These are phyloP conservation scores for Camelina laxa DNA, from an alignment of 345 rosid species.

Conservation along the genomic window DNA sequence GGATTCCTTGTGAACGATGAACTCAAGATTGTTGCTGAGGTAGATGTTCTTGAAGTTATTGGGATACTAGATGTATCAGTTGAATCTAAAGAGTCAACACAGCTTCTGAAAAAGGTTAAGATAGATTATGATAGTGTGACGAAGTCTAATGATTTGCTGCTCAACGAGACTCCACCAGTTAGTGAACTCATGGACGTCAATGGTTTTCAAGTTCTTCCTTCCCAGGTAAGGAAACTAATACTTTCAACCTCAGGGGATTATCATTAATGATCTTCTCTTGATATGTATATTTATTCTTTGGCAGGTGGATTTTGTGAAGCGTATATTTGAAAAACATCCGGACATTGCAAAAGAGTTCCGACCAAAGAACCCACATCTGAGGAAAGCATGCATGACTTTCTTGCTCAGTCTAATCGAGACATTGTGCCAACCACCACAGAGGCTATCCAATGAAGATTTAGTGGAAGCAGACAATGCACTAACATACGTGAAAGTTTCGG, in stretches of 20 bases:
- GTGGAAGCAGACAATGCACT: not conserved
- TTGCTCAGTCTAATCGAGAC: constrained; percentile 3
- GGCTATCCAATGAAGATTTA: constrained; percentile 4
- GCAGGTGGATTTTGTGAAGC: constrained; percentile 7
- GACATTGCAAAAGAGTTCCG: constrained; percentile 21
- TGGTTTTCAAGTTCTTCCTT: constrained; percentile 16
- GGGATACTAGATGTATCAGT: not conserved
- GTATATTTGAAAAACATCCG: constrained; percentile 15
- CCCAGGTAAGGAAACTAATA: not conserved
- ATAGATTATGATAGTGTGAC: not conserved
- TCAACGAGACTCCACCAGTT: not conserved
- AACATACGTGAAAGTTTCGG: not conserved
- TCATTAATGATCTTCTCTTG: not conserved
- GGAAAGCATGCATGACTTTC: constrained; percentile 15
- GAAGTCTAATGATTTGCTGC: not conserved
- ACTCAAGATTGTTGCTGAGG: constrained; percentile 66
- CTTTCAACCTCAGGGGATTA: not conserved
- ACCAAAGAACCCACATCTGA: not conserved
- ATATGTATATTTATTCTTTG: not conserved
- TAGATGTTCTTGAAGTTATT: constrained; percentile 25
- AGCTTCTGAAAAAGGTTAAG: not conserved
- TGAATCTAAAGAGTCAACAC: not conserved
- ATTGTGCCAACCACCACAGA: not conserved
- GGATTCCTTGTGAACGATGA: constrained; percentile 57
- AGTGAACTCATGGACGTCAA: not conserved